A percentile compares a stretch with the other conserved stretches of the same genome.
Conservation (phyloP, 1,284 basidiomycete species). For the Ustilago hordei region DNA sequence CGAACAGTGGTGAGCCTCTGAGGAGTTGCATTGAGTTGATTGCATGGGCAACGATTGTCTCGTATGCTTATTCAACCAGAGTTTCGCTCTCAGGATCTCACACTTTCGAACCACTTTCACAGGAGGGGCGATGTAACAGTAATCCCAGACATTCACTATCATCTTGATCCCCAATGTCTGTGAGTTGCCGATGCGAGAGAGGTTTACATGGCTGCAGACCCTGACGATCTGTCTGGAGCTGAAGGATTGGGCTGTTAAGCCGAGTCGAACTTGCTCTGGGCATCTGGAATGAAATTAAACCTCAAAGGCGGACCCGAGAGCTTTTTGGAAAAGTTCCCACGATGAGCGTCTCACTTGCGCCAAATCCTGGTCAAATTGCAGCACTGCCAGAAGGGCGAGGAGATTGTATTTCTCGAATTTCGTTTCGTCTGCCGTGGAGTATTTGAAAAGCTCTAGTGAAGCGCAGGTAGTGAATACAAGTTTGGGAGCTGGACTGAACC, state of each 20-base stretch:
- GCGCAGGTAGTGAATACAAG: neutral
- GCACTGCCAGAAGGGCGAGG: neutral
- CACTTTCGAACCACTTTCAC: no score
- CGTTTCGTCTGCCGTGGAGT: neutral
- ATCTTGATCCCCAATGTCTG: neutral
- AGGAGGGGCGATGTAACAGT: neutral
- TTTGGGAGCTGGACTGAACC: neutral
- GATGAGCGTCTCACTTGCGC: neutral
- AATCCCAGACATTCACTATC: neutral
- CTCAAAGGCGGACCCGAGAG: neutral
- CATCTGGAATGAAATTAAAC: no score
- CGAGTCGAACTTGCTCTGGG: neutral
- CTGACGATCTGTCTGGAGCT: no score
- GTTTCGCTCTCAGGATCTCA: no score
- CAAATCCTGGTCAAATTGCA: neutral
- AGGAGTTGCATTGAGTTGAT: neutral
- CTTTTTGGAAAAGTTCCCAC: conserved; percentile 18
- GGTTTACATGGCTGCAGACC: no score
- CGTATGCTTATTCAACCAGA: neutral
- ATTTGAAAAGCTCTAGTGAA: neutral
- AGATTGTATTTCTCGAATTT: neutral
- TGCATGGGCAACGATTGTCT: neutral
- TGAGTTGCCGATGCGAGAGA: neutral
- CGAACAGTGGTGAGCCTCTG: neutral
- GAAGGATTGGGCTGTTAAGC: neutral